Percentiles rank a stretch among this genome's conserved stretches.
phyloP scores from a whole-genome alignment of 352 stramenopile species.

The Phytophthora sp. region DNA sequence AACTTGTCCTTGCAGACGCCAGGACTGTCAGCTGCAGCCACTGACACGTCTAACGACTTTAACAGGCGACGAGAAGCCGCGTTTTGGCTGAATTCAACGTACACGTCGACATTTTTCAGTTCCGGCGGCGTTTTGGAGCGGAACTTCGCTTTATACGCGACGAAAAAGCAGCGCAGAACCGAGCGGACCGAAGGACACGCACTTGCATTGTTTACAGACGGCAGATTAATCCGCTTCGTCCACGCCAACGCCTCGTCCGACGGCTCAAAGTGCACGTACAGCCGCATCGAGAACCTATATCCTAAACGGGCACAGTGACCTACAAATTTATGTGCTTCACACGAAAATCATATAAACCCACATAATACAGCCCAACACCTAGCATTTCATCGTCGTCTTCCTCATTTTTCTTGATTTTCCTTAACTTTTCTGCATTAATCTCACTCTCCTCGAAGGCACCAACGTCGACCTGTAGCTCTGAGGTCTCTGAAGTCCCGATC shows the following conservation, averaged over 20 bases:
- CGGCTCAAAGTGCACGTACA: conserved; percentile 78
- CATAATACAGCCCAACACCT: no score
- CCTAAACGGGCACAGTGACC: no score
- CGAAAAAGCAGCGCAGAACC: conserved; percentile 48
- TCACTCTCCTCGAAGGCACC: conserved; percentile 7
- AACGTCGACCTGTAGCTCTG: not conserved
- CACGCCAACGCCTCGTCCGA: conserved; percentile 35
- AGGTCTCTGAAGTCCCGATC: not conserved
- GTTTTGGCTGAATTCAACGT: conserved; percentile 48
- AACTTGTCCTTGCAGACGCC: not conserved
- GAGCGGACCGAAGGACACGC: conserved; percentile 42
- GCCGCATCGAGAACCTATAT: conserved; percentile 40
- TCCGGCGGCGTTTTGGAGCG: conserved; percentile 25
- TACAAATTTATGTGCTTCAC: conserved; percentile 8
- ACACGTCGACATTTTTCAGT: conserved; percentile 44
- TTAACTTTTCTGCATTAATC: conserved; percentile 33
- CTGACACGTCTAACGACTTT: conserved; percentile 26
- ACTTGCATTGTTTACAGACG: conserved; percentile 8
- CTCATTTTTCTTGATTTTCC: conserved; percentile 37
- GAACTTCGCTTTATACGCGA: conserved; percentile 55
- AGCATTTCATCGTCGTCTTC: conserved; percentile 15
- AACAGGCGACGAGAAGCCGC: conserved; percentile 26
- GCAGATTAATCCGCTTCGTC: conserved; percentile 63
- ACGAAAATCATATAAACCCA: not conserved
- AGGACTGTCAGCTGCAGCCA: conserved; percentile 12